These are phyloP conservation scores for Botrytis squamosa DNA, from an alignment of 2,329 filamentous ascomycete species.

Conservation along the genomic window DNA sequence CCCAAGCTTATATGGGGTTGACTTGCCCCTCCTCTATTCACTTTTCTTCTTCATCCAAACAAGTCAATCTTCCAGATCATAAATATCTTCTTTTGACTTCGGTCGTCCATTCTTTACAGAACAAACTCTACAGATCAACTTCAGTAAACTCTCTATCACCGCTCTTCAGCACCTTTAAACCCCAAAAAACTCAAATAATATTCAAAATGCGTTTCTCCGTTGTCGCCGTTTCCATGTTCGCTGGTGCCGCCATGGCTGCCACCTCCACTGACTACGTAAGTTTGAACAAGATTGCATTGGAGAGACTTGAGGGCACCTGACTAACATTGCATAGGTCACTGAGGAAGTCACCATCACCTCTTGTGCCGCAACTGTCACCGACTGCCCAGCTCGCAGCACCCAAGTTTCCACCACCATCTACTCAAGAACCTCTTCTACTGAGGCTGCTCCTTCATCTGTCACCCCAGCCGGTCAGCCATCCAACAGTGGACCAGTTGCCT, in stretches of 20 bases:
- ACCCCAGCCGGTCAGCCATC: slow-evolving; percentile 8
- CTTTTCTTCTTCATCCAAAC: slow-evolving; percentile 31
- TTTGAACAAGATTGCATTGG: background rate
- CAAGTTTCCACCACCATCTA: slow-evolving; percentile 14
- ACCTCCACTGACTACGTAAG: slow-evolving; percentile 21
- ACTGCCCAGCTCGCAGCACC: slow-evolving; percentile 23
- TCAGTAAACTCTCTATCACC: slow-evolving; percentile 20
- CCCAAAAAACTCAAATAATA: slow-evolving; percentile 5
- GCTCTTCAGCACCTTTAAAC: slow-evolving; percentile 30
- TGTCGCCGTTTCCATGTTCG: slow-evolving; percentile 24
- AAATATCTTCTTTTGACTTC: slow-evolving; percentile 34
- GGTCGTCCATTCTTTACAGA: slow-evolving; percentile 40
- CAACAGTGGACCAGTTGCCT: background rate
- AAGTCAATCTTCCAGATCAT: slow-evolving; percentile 25
- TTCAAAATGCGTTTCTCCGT: slow-evolving; percentile 29
- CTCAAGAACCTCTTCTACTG: background rate
- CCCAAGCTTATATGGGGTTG: slow-evolving; percentile 28
- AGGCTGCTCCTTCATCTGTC: background rate
- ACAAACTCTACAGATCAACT: slow-evolving; percentile 34
- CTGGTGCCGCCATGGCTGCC: slow-evolving; percentile 21
- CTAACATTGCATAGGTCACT: slow-evolving; percentile 13
- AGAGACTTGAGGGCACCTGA: background rate
- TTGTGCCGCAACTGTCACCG: slow-evolving; percentile 22
- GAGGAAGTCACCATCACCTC: slow-evolving; percentile 23
- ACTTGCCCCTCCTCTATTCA: slow-evolving; percentile 20